Evolutionary conservation across 805 yeast genomes (phyloP).

Genomic region (Myxozyma lipomycoides): DNA sequence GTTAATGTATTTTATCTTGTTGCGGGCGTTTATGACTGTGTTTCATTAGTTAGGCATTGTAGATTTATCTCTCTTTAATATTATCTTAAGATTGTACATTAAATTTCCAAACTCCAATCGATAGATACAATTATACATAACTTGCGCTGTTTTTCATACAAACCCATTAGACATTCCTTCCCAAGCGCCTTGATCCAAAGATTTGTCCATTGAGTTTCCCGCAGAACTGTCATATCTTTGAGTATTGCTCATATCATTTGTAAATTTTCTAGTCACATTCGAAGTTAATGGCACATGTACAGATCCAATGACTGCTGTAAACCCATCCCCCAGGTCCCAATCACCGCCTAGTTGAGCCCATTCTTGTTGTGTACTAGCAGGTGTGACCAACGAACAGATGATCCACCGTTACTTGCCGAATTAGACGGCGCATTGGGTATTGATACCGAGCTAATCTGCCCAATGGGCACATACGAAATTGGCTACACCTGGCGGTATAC

Average conservation of each 20-base stretch:
- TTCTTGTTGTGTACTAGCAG: slow-evolving; percentile 1
- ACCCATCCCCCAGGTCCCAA: slow-evolving; percentile 7
- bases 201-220: background rate
- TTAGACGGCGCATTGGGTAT: background rate
- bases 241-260: background rate
- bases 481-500: too few relatives aligned
- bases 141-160: background rate
- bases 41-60: background rate
- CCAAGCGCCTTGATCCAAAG: background rate
- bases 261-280: too few relatives aligned
- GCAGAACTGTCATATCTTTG: background rate
- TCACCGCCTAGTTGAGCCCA: slow-evolving; percentile 3
- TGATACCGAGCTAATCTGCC: too few relatives aligned
- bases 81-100: background rate
- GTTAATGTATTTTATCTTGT: background rate
- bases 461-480: too few relatives aligned
- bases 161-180: slow-evolving; percentile 4
- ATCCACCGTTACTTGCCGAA: background rate
- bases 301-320: background rate
- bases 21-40: background rate
- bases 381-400: slow-evolving; percentile 2
- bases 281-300: background rate
- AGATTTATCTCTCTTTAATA: too few relatives aligned
- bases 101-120: background rate
- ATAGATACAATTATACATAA: background rate